phyloP scores from a whole-genome alignment of 495 filamentous ascomycete genomes.

The Hypoxylon lienhwacheense region DNA sequence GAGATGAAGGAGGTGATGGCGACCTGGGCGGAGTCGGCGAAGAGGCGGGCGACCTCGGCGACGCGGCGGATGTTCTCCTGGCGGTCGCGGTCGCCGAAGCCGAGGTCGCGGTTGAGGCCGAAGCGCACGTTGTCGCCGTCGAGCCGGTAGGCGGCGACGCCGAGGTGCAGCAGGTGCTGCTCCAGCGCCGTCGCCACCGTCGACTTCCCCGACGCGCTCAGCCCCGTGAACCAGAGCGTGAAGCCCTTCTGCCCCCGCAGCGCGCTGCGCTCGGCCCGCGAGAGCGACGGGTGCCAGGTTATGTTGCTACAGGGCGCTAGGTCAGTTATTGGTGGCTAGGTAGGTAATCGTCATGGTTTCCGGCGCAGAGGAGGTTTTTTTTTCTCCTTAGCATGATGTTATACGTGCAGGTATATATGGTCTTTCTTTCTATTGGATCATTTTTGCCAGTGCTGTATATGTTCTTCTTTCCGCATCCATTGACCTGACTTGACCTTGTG shows the following conservation, averaged over 20 bases:
- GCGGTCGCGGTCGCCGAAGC: slow-evolving; percentile 88
- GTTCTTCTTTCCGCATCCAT: too few species aligned
- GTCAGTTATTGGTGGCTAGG: slow-evolving; percentile 1
- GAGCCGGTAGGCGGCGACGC: slow-evolving; percentile 83
- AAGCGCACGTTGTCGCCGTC: slow-evolving; percentile 99
- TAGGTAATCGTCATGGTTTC: not conserved
- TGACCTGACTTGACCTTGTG: too few species aligned
- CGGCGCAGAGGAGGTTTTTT: too few species aligned
- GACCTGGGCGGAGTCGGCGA: slow-evolving; percentile 84
- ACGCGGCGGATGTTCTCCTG: slow-evolving; percentile 98
- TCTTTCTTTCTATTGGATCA: too few species aligned
- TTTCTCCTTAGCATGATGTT: too few species aligned
- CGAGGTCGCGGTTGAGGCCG: slow-evolving; percentile 95
- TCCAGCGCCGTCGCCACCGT: slow-evolving; percentile 95
- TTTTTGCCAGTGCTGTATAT: too few species aligned
- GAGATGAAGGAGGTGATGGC: slow-evolving; percentile 97
- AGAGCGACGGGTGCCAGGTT: slow-evolving; percentile 93
- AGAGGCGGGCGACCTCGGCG: slow-evolving; percentile 94
- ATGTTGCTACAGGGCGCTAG: slow-evolving; percentile 73
- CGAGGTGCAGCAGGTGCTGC: slow-evolving; percentile 86
- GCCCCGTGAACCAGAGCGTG: slow-evolving; percentile 97
- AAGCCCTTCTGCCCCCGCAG: slow-evolving; percentile 84
- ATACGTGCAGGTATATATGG: too few species aligned
- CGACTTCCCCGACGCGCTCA: slow-evolving; percentile 93
- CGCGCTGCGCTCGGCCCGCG: slow-evolving; percentile 76